Base-by-base conservation (phyloP, 2,329 filamentous ascomycete genomes). In the Aspergillus sp. region DNA sequence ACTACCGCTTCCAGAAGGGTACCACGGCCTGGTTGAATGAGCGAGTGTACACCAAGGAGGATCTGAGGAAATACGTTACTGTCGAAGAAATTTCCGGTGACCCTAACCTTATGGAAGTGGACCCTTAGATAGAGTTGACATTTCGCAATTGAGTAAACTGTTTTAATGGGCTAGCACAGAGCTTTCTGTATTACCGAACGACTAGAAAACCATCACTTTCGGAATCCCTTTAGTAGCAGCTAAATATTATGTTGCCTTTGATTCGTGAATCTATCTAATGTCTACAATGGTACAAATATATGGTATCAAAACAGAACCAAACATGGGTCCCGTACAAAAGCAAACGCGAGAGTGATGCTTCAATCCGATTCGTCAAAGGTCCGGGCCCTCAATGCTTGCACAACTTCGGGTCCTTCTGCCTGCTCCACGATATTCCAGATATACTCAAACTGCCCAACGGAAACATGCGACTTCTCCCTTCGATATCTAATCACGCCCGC, bases 21-120 rank as follows among this genome's bases (percentile, higher is more conserved):
- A 98, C 95, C n/a, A 99, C 96, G 9, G 93, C 93, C 9, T 90
- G 95, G 64, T 81, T 99, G 72, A 95, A 96, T 76, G 91, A 99
- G 83, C 96, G 96, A 84, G 84, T 98, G 66, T 96, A 98, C 75
- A 92, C 85, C 70, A 95, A 91, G 82, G 90, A 93, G 75, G 91
- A 99, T 70, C 89, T 99, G 70, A 90, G 90, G 75, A 93, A 96
- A 75, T 98, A 95, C 76, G 88, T 98, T 58, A 96, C 89, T 31
- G 90, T 99, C 58, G 88, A 96, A 69, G 93, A 98, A 74, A 77
- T 96, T 69, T 84, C 88, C 56, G 84, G 86, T 55, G 86, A 89
- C 62, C 84, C 84, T 50, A 87, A 90, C 33, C 73, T 82, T 48
- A 88, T 88, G 86, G 86, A 88, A 60, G 80, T 88, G 61, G 86